These are phyloP conservation scores for Neoboletus subvelutipes DNA, from an alignment of 768 basidiomycete genomes.

Conservation along the genomic window DNA sequence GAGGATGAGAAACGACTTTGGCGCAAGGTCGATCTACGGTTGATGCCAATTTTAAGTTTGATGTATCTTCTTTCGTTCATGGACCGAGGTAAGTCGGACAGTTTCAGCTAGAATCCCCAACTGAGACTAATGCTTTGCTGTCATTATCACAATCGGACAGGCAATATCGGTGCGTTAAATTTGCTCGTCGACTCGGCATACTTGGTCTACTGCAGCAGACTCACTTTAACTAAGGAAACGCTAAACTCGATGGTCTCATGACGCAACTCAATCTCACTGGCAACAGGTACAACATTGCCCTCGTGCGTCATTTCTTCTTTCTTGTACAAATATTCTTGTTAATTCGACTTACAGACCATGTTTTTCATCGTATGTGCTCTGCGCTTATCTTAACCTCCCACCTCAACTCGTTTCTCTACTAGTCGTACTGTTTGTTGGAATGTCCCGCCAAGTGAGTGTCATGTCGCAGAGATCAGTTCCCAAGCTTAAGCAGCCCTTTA, in stretches of 20 bases:
- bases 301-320: constrained; percentile 39
- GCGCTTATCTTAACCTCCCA: neutral
- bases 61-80: constrained; percentile 66
- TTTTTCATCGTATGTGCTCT: constrained; percentile 58
- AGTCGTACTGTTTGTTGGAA: constrained; percentile 47
- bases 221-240: constrained; percentile 46
- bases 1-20: constrained; percentile 55
- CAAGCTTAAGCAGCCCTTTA: neutral
- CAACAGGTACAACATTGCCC: constrained; percentile 63
- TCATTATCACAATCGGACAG: constrained; percentile 27
- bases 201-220: neutral
- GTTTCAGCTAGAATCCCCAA: neutral
- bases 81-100: constrained; percentile 49
- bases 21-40: constrained; percentile 55
- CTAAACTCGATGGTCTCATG: constrained; percentile 60
- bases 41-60: constrained; percentile 57
- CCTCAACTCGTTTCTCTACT: neutral
- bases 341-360: constrained; percentile 55
- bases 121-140: neutral
- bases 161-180: constrained; percentile 50
- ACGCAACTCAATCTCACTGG: constrained; percentile 57
- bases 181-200: neutral
- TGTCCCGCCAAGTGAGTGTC: constrained; percentile 60
- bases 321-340: neutral
- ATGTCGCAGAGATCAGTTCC: too few relatives aligned